These are phyloP conservation scores for Kentomonas sorsogonicus DNA, from an alignment of 208 protist species.

Conservation along the genomic window DNA sequence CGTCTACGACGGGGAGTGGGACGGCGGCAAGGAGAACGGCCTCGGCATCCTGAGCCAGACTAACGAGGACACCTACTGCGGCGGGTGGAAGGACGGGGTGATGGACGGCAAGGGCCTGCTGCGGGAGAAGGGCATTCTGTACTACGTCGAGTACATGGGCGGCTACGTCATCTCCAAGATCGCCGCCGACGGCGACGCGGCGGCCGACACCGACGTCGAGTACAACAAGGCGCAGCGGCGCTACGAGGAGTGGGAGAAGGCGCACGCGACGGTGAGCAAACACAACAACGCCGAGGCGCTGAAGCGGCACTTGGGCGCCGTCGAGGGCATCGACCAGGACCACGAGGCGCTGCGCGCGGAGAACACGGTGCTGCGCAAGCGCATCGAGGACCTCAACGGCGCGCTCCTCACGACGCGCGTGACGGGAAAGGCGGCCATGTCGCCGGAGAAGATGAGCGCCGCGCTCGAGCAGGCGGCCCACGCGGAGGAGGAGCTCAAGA, in stretches of 20 bases:
- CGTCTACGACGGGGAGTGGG: slow-evolving; percentile 59
- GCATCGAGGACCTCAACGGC: slow-evolving; percentile 20
- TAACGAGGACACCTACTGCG: slow-evolving; percentile 55
- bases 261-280: slow-evolving; percentile 16
- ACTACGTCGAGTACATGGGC: slow-evolving; percentile 46
- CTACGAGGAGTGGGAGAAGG: slow-evolving; percentile 15
- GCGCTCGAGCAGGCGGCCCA: slow-evolving; percentile 1
- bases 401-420: slow-evolving; percentile 6
- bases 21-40: slow-evolving; percentile 38
- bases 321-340: not conserved
- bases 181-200: slow-evolving; percentile 13
- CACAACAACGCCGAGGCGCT: slow-evolving; percentile 16
- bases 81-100: slow-evolving; percentile 49
- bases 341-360: slow-evolving; percentile 20
- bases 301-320: slow-evolving; percentile 3
- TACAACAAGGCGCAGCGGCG: not conserved
- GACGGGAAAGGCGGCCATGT: not conserved
- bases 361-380: slow-evolving; percentile 19
- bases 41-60: slow-evolving; percentile 40
- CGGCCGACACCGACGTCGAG: too few species aligned
- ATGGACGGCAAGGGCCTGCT: slow-evolving; percentile 68
- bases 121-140: slow-evolving; percentile 33
- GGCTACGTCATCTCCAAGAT: slow-evolving; percentile 47
- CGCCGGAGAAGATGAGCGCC: not conserved
- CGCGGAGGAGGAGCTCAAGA: slow-evolving; percentile 11